Conservation (phyloP, 2,329 filamentous ascomycete species). For the Pseudocercospora fuligena region DNA sequence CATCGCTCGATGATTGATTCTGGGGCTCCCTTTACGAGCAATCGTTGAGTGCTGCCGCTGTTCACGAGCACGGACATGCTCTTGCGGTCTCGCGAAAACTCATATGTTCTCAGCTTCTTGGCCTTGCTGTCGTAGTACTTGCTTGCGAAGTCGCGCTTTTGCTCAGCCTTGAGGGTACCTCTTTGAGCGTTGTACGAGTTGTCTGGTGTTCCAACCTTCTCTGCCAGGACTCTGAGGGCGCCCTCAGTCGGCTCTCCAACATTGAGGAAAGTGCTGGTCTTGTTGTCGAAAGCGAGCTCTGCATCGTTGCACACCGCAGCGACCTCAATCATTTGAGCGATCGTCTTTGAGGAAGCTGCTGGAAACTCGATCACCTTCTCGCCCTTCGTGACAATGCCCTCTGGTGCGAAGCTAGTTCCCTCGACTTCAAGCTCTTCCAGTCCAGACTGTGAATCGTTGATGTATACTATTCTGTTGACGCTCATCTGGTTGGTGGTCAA, state of each 20-base stretch:
- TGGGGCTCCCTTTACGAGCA: constrained; percentile 94
- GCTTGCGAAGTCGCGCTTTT: constrained; percentile 81
- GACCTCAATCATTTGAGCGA: constrained; percentile 76
- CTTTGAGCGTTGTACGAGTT: constrained; percentile 60
- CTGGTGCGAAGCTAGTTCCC: constrained; percentile 88
- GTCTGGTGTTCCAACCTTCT: constrained; percentile 89
- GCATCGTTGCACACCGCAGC: constrained; percentile 87
- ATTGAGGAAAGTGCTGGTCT: constrained; percentile 74
- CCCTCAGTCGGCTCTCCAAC: constrained; percentile 96
- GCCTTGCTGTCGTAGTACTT: constrained; percentile 79
- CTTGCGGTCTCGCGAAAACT: constrained; percentile 97
- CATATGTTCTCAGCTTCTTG: constrained; percentile 81
- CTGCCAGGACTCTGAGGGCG: constrained; percentile 83
- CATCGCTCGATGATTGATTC: constrained; percentile 94
- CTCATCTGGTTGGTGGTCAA: constrained; percentile 99
- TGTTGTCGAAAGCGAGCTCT: constrained; percentile 78
- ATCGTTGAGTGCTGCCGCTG: constrained; percentile 70
- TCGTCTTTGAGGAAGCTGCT: constrained; percentile 72
- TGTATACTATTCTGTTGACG: constrained; percentile 87
- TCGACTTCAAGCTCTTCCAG: constrained; percentile 88
- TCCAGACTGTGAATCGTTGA: constrained; percentile 72
- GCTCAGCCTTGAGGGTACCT: constrained; percentile 53
- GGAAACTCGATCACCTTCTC: constrained; percentile 73
- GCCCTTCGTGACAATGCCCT: constrained; percentile 69
- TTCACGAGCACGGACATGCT: constrained; percentile 97